Evolutionary conservation across 139 green algal species (phyloP).

Genomic region (Closterium sp.): DNA sequence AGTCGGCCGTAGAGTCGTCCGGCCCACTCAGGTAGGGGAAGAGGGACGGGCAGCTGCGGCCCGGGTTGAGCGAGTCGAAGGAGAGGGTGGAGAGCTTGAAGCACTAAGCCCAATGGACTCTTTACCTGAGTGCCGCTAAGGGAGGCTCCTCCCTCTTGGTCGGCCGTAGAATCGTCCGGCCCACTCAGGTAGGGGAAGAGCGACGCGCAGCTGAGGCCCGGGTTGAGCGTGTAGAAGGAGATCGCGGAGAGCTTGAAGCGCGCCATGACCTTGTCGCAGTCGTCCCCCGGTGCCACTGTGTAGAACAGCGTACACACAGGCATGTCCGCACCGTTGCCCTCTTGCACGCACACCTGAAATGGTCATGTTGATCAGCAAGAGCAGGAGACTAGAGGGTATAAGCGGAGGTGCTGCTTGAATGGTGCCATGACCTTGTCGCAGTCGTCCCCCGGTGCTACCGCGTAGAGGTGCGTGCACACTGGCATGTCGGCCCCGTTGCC

Average conservation of each 20-base stretch:
- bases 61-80: no score
- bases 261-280: neutral
- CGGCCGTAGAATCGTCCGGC: neutral
- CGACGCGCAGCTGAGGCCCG: neutral
- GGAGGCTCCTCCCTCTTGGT: neutral
- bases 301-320: neutral
- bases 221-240: neutral
- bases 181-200: neutral
- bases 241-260: neutral
- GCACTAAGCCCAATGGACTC: no score
- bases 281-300: neutral
- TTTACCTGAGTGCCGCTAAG: neutral
- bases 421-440: neutral
- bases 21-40: no score
- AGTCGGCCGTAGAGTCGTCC: no score
- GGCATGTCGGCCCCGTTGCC: neutral
- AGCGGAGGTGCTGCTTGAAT: no score
- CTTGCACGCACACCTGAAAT: neutral
- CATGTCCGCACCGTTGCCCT: neutral
- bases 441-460: neutral
- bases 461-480: neutral
- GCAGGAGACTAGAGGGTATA: no score
- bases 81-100: no score
- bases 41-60: no score
- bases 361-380: no score